These are phyloP conservation scores for Helotiales sp. DNA, from an alignment of 2,329 filamentous ascomycete species.

Conservation along the genomic window DNA sequence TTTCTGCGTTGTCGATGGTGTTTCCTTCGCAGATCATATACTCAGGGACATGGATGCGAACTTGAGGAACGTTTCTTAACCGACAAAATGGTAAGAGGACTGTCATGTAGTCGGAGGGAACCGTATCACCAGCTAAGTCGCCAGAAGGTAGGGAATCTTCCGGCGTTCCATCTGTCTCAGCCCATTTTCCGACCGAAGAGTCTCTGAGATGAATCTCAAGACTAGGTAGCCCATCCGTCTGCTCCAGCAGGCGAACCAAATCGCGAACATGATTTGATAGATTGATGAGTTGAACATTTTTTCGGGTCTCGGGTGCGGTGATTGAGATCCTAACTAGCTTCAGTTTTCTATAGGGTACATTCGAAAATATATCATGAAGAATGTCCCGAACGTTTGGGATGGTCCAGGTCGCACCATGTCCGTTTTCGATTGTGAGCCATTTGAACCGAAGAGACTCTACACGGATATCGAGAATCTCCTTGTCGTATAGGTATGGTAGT, in stretches of 20 bases:
- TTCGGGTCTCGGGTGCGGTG: neutral
- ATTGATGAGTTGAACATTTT: neutral
- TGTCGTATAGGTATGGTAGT: neutral
- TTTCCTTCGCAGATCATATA: neutral
- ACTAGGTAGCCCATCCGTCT: neutral
- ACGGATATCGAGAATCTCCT: neutral
- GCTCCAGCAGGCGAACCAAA: constrained; percentile 1
- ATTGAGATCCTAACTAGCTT: neutral
- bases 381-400: neutral
- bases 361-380: neutral
- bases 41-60: neutral
- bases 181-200: neutral
- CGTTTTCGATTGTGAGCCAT: neutral
- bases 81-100: constrained; percentile 4
- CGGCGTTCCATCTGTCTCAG: neutral
- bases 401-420: neutral
- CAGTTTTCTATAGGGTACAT: neutral
- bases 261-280: neutral
- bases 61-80: neutral
- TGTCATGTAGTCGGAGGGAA: neutral
- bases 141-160: neutral
- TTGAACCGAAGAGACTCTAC: neutral
- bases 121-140: neutral
- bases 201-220: neutral
- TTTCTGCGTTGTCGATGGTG: neutral